phyloP scores from a whole-genome alignment of 208 protist genomes.

The Trypanosoma rangeli region DNA sequence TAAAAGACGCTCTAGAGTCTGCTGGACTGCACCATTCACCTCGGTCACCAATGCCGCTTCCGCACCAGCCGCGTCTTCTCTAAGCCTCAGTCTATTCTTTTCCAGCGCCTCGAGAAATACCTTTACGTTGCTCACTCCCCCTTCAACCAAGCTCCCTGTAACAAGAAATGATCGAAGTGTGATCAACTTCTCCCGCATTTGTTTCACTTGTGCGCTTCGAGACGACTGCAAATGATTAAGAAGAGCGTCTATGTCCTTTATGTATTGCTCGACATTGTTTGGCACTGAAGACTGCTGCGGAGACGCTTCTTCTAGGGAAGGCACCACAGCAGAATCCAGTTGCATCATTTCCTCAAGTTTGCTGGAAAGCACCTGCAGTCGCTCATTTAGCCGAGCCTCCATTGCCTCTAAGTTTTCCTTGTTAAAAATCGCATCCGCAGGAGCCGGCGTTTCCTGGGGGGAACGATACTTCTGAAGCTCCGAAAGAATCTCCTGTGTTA shows the following conservation, averaged over 20 bases:
- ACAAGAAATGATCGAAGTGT: conserved; percentile 20
- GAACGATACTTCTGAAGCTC: conserved; percentile 15
- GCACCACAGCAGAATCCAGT: background rate
- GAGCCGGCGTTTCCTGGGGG: background rate
- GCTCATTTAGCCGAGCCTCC: conserved; percentile 19
- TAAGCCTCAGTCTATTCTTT: conserved; percentile 20
- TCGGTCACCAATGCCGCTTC: conserved; percentile 19
- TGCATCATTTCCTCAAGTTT: conserved; percentile 17
- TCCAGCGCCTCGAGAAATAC: conserved; percentile 17
- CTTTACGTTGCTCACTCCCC: background rate
- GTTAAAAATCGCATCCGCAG: background rate
- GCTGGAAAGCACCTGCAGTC: conserved; percentile 6
- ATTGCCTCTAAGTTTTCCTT: conserved; percentile 17
- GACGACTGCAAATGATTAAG: conserved; percentile 14
- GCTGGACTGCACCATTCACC: conserved; percentile 12
- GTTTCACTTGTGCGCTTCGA: conserved; percentile 14
- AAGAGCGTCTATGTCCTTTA: conserved; percentile 23
- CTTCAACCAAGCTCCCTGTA: background rate
- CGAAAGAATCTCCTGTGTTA: conserved; percentile 21
- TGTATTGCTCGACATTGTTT: conserved; percentile 19
- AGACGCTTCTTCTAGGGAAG: background rate
- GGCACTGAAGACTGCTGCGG: conserved; percentile 8
- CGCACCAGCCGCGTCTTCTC: conserved; percentile 13
- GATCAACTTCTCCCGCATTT: conserved; percentile 21
- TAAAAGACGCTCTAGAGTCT: conserved; percentile 13